A percentile compares a stretch with the other conserved stretches of the same genome.
These are phyloP conservation scores for Neoboletus magnificus DNA, from an alignment of 768 basidiomycete species.

Conservation along the genomic window DNA sequence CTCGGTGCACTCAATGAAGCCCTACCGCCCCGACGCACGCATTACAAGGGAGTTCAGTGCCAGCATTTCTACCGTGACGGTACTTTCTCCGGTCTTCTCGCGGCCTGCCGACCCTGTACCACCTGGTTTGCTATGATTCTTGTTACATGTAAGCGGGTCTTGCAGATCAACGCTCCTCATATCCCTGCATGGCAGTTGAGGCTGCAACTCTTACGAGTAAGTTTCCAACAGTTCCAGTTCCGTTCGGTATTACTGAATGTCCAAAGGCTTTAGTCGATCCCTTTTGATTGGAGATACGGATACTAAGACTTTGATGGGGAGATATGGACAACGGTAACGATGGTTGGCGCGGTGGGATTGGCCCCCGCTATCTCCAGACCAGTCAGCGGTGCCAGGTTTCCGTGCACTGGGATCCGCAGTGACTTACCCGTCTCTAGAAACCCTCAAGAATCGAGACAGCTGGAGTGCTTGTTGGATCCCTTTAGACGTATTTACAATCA, in stretches of 20 bases:
- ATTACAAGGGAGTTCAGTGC: neutral
- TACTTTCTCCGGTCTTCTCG: neutral
- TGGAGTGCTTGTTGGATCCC: no score
- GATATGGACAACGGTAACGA: constrained; percentile 1
- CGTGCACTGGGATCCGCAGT: no score
- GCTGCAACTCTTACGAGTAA: neutral
- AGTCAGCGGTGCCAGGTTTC: no score
- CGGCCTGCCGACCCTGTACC: neutral
- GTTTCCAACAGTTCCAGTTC: neutral
- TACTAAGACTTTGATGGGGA: no score
- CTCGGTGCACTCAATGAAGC: neutral
- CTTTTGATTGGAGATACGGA: constrained; percentile 9
- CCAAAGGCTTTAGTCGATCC: neutral
- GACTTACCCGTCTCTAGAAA: no score
- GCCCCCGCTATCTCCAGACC: no score
- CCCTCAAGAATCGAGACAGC: no score
- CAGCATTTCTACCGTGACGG: neutral
- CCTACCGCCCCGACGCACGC: neutral
- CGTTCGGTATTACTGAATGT: neutral
- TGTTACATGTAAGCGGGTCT: neutral
- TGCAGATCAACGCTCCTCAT: neutral
- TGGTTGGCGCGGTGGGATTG: no score
- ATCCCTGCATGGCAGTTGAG: neutral
- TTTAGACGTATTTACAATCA: no score
- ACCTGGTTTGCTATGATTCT: neutral